These are phyloP conservation scores for Bromus sterilis DNA, from an alignment of 176 grass and related monocot species.

Conservation along the genomic window DNA sequence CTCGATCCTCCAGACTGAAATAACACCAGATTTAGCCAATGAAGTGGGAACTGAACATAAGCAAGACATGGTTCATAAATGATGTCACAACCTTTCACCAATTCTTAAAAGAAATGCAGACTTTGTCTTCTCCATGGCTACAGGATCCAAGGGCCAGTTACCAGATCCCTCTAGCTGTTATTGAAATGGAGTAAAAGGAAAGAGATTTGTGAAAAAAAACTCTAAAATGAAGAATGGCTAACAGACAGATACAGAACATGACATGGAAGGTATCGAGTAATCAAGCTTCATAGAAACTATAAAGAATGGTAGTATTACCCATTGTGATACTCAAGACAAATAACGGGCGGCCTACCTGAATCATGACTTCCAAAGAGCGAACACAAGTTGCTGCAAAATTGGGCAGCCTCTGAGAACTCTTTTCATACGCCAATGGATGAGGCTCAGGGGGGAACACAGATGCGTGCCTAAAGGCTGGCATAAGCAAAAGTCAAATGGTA, in stretches of 20 bases:
- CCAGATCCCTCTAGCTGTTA: slow-evolving; percentile 86
- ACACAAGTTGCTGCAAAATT: slow-evolving; percentile 59
- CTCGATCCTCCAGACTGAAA: slow-evolving; percentile 71
- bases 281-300: background rate
- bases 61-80: slow-evolving; percentile 11
- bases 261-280: background rate
- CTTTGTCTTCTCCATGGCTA: slow-evolving; percentile 92
- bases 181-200: slow-evolving; percentile 10
- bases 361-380: slow-evolving; percentile 69
- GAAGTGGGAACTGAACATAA: slow-evolving; percentile 5
- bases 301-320: background rate
- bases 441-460: slow-evolving; percentile 86
- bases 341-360: slow-evolving; percentile 51
- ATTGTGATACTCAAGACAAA: background rate
- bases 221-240: background rate
- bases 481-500: slow-evolving; percentile 12
- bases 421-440: slow-evolving; percentile 81
- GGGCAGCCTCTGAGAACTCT: slow-evolving; percentile 40
- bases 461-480: slow-evolving; percentile 80
- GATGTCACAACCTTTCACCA: slow-evolving; percentile 61
- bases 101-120: slow-evolving; percentile 93
- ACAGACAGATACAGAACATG: slow-evolving; percentile 9
- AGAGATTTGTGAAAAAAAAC: slow-evolving; percentile 7
- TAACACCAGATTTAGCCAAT: slow-evolving; percentile 19
- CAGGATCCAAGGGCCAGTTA: slow-evolving; percentile 86